Evolutionary conservation across 768 basidiomycete genomes (phyloP).

Genomic region (Amanita pseudoporphyria): DNA sequence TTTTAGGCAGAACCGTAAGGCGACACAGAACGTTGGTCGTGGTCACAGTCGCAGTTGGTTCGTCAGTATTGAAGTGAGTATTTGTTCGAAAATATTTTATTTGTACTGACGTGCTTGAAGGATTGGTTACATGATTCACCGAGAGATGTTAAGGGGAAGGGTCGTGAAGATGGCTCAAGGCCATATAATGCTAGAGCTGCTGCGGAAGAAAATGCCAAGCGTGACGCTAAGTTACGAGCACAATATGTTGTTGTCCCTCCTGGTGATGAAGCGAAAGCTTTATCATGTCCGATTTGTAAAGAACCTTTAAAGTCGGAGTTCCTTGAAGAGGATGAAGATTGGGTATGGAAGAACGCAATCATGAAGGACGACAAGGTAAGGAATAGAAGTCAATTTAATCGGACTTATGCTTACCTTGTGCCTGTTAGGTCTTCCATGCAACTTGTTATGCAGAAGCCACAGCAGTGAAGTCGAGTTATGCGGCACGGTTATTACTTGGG

Average conservation of each 20-base stretch:
- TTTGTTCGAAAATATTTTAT: background rate
- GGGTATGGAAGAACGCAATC: slow-evolving; percentile 94
- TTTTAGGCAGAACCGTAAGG: slow-evolving; percentile 86
- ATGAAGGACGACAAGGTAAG: slow-evolving; percentile 75
- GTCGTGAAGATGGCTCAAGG: slow-evolving; percentile 43
- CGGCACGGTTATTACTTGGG: slow-evolving; percentile 52
- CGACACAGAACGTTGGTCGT: slow-evolving; percentile 66
- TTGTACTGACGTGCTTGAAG: slow-evolving; percentile 29
- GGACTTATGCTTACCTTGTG: slow-evolving; percentile 1
- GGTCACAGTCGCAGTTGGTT: slow-evolving; percentile 92
- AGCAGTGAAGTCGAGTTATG: slow-evolving; percentile 53
- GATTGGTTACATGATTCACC: slow-evolving; percentile 79
- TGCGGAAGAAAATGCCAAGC: slow-evolving; percentile 58
- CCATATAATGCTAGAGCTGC: slow-evolving; percentile 45
- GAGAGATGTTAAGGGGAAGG: slow-evolving; percentile 59
- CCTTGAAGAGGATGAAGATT: slow-evolving; percentile 92
- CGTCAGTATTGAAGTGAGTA: slow-evolving; percentile 65
- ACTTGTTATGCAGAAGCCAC: slow-evolving; percentile 86
- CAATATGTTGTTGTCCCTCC: slow-evolving; percentile 85
- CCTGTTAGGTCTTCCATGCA: slow-evolving; percentile 77
- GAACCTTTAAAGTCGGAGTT: slow-evolving; percentile 88
- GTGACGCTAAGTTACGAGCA: slow-evolving; percentile 64
- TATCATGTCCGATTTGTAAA: slow-evolving; percentile 96
- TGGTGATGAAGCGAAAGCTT: slow-evolving; percentile 72
- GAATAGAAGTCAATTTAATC: slow-evolving; percentile 7